Percentiles rank a stretch among this genome's conserved stretches.
Evolutionary conservation across 2,329 filamentous ascomycete species (phyloP).

Genomic region (Phialophora macrospora): DNA sequence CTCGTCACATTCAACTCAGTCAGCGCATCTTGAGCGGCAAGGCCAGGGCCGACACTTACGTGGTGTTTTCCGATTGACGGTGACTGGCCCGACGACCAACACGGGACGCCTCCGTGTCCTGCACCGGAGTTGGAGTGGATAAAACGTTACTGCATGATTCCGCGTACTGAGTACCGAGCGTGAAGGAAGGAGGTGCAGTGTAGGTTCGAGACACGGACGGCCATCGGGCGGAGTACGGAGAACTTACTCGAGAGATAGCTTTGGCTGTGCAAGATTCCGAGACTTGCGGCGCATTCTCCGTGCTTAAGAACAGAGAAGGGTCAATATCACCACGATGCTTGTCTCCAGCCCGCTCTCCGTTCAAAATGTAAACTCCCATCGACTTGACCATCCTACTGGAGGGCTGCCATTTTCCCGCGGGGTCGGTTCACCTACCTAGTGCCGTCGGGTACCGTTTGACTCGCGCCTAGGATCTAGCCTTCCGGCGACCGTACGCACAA

Average conservation of each 20-base stretch:
- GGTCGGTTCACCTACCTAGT: too few relatives aligned
- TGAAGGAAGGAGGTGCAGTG: not conserved
- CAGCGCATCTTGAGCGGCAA: not conserved
- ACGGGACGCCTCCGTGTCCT: not conserved
- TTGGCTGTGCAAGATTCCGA: not conserved
- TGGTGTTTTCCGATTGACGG: not conserved
- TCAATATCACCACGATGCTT: too few relatives aligned
- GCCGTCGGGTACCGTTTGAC: too few relatives aligned
- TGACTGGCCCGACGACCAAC: not conserved
- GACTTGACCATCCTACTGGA: too few relatives aligned
- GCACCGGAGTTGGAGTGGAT: not conserved
- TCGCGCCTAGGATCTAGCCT: too few relatives aligned
- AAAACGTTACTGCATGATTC: not conserved
- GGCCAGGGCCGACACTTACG: too few relatives aligned
- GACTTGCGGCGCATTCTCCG: too few relatives aligned
- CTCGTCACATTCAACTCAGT: not conserved
- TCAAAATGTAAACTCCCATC: too few relatives aligned
- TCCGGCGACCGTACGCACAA: too few relatives aligned
- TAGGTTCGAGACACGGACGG: not conserved
- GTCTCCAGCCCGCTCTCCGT: too few relatives aligned
- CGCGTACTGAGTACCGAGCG: not conserved
- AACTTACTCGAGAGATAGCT: not conserved
- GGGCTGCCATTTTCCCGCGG: too few relatives aligned
- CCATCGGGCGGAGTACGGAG: not conserved
- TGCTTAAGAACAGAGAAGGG: too few relatives aligned